These are phyloP conservation scores for Phytophthora idaei DNA, from an alignment of 352 stramenopile genomes.

Conservation along the genomic window DNA sequence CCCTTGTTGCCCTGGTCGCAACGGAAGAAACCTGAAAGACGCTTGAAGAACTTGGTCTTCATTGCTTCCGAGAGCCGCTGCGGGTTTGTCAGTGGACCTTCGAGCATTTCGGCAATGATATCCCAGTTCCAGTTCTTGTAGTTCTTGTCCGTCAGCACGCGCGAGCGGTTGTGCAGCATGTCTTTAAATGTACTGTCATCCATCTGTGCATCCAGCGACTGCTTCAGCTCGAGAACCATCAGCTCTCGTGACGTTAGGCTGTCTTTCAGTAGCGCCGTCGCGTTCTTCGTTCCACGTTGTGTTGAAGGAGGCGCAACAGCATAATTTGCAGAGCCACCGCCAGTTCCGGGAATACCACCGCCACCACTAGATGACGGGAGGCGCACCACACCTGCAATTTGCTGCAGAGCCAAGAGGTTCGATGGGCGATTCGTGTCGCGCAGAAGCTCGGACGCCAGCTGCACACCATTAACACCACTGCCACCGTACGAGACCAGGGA, in stretches of 20 bases:
- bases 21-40: slow-evolving; percentile 90
- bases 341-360: slow-evolving; percentile 28
- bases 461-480: slow-evolving; percentile 86
- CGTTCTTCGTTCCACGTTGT: slow-evolving; percentile 47
- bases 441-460: slow-evolving; percentile 86
- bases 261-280: slow-evolving; percentile 54
- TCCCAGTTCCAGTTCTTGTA: slow-evolving; percentile 93
- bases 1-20: slow-evolving; percentile 90
- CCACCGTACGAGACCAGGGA: slow-evolving; percentile 84
- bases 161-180: slow-evolving; percentile 86
- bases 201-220: slow-evolving; percentile 89
- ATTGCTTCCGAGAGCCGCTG: slow-evolving; percentile 88
- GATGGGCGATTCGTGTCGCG: slow-evolving; percentile 87
- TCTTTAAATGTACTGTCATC: slow-evolving; percentile 90
- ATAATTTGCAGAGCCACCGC: slow-evolving; percentile 38
- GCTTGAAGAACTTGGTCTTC: slow-evolving; percentile 94
- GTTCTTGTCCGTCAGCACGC: slow-evolving; percentile 89
- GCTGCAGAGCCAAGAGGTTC: slow-evolving; percentile 47
- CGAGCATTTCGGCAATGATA: slow-evolving; percentile 89
- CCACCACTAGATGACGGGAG: slow-evolving; percentile 37
- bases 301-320: slow-evolving; percentile 37
- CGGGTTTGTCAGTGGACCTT: slow-evolving; percentile 86
- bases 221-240: slow-evolving; percentile 88
- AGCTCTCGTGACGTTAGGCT: slow-evolving; percentile 84
- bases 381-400: slow-evolving; percentile 46